Evolutionary conservation across 2,329 filamentous ascomycete species (phyloP).

Genomic region (Epichloe elymi): DNA sequence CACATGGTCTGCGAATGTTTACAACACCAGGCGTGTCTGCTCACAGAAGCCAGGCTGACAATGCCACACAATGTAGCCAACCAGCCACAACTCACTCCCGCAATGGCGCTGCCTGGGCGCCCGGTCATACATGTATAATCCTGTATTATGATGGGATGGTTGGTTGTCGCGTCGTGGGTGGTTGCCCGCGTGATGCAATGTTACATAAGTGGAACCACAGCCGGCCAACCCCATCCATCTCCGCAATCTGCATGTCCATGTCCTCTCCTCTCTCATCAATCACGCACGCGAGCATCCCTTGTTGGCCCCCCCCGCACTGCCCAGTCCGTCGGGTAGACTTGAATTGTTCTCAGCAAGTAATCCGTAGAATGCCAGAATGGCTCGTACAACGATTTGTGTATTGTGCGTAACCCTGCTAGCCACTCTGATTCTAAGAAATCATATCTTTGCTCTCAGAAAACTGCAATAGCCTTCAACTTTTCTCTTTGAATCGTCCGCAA

Average conservation of each 20-base stretch:
- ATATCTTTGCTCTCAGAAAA: too few species aligned
- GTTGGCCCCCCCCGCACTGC: neutral
- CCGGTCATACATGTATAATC: neutral
- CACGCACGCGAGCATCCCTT: neutral
- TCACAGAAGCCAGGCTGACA: neutral
- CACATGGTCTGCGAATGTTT: too few species aligned
- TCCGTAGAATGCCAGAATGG: too few species aligned
- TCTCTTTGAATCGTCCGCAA: too few species aligned
- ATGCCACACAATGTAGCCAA: neutral
- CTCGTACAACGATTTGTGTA: too few species aligned
- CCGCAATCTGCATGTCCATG: neutral
- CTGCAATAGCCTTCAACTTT: too few species aligned
- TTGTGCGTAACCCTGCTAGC: too few species aligned
- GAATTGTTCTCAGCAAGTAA: too few species aligned
- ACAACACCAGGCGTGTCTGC: too few species aligned
- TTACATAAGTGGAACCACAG: neutral
- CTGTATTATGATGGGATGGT: neutral
- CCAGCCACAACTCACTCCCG: neutral
- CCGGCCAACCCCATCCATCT: neutral
- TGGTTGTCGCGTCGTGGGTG: neutral
- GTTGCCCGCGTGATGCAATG: constrained; percentile 4
- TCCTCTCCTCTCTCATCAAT: neutral
- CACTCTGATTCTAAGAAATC: too few species aligned
- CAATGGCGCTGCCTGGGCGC: constrained; percentile 1
- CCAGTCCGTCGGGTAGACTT: neutral